phyloP scores from a whole-genome alignment of 805 yeast genomes.

The Lipomyces kockii region DNA sequence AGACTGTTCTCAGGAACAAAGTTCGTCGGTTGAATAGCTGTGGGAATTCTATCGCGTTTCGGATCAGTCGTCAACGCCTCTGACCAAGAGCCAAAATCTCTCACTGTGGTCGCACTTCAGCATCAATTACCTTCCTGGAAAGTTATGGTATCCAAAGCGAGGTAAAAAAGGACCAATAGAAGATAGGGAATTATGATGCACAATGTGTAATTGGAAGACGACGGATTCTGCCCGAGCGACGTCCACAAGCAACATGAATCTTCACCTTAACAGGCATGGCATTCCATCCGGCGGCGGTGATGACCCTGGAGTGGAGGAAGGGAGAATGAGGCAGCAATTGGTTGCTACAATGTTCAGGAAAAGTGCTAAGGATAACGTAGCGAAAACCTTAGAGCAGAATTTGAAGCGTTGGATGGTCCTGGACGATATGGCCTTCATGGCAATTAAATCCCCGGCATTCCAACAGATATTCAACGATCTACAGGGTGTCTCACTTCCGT shows the following conservation, averaged over 20 bases:
- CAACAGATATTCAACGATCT: not conserved
- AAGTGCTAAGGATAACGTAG: not conserved
- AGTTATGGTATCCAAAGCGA: conserved; percentile 3
- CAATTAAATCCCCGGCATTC: not conserved
- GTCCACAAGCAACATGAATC: no score
- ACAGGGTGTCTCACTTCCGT: not conserved
- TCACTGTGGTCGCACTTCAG: not conserved
- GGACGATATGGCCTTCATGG: not conserved
- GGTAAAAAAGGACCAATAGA: not conserved
- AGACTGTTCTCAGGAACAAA: no score
- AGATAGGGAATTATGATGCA: not conserved
- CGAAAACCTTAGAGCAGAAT: not conserved
- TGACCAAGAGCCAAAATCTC: no score
- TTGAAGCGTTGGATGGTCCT: not conserved
- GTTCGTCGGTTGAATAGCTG: no score
- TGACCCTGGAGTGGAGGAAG: no score
- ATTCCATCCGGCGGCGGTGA: no score
- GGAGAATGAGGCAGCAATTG: no score
- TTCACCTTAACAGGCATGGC: no score
- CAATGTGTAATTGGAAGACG: no score
- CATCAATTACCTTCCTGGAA: not conserved
- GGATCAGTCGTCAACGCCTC: no score
- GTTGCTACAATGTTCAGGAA: not conserved
- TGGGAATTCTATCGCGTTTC: no score
- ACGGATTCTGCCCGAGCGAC: no score